These are phyloP conservation scores for Daphne laureola DNA, from an alignment of 441 rosid species.

Conservation along the genomic window DNA sequence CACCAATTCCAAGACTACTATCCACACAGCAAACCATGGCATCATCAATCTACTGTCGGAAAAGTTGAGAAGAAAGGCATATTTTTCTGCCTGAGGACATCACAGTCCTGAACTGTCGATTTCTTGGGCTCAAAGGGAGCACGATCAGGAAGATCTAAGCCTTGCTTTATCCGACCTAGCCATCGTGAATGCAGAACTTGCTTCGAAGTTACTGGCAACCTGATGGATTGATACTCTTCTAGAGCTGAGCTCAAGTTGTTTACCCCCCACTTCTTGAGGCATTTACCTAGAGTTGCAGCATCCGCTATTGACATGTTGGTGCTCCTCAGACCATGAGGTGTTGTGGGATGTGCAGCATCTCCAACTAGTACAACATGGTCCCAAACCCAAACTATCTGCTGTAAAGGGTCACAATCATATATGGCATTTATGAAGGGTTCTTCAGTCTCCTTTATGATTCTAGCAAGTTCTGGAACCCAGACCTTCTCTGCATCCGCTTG, in stretches of 20 bases:
- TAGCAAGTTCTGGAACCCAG: constrained; percentile 54
- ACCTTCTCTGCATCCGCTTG: constrained; percentile 46
- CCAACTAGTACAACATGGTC: constrained; percentile 51
- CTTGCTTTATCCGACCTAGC: constrained; percentile 66
- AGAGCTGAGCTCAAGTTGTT: constrained; percentile 38
- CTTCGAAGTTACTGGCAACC: constrained; percentile 46
- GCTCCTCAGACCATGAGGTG: constrained; percentile 72
- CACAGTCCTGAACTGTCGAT: constrained; percentile 26
- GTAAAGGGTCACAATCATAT: constrained; percentile 60
- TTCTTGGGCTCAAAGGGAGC: constrained; percentile 28
- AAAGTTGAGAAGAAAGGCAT: constrained; percentile 46
- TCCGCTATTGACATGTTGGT: constrained; percentile 76
- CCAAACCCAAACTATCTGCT: constrained; percentile 37
- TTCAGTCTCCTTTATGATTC: constrained; percentile 48
- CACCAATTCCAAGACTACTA: no score
- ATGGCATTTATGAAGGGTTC: constrained; percentile 71
- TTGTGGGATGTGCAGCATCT: constrained; percentile 77
- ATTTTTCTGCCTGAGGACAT: constrained; percentile 39
- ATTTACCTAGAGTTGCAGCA: constrained; percentile 52
- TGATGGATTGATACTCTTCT: constrained; percentile 46
- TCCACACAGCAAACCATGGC: background rate
- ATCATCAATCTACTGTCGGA: constrained; percentile 16
- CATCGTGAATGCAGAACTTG: constrained; percentile 54
- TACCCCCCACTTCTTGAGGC: constrained; percentile 40
- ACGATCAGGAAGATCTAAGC: constrained; percentile 31